phyloP scores from a whole-genome alignment of 305 asterid genomes.

The Rubia occidens region DNA sequence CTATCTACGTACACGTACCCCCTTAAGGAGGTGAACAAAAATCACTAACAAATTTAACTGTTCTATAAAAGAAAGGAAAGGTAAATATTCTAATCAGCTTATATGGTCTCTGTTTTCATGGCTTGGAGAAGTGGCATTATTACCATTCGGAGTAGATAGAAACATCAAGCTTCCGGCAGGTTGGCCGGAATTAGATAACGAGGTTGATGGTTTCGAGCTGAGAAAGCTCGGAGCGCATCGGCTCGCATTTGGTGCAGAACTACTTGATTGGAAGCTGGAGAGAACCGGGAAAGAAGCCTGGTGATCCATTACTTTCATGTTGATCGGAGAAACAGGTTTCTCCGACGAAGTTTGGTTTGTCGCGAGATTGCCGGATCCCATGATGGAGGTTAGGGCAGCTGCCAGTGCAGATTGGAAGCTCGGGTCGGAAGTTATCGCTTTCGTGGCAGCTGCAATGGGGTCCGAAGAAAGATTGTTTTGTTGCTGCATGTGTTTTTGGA shows the following conservation, averaged over 20 bases:
- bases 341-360: conserved; percentile 24
- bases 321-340: conserved; percentile 17
- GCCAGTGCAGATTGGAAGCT: conserved; percentile 76
- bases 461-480: conserved; percentile 43
- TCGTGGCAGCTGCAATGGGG: conserved; percentile 76
- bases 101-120: conserved; percentile 42
- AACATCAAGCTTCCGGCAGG: conserved; percentile 28
- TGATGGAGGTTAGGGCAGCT: conserved; percentile 67
- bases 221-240: conserved; percentile 46
- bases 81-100: conserved; percentile 1
- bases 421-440: conserved; percentile 78
- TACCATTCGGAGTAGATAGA: conserved; percentile 34
- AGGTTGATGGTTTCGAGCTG: conserved; percentile 18
- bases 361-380: conserved; percentile 20
- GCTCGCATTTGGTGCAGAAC: conserved; percentile 26
- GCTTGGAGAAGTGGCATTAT: conserved; percentile 48
- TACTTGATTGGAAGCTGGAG: conserved; percentile 51
- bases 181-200: not conserved
- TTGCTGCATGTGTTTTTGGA: conserved; percentile 31
- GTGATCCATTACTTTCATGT: conserved; percentile 21
- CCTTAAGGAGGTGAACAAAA: not conserved
- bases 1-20: not conserved
- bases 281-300: conserved; percentile 43
- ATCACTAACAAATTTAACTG: not conserved
- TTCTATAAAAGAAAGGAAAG: not conserved